phyloP scores from a whole-genome alignment of 352 stramenopile species.

The Phytopythium kandeliae region DNA sequence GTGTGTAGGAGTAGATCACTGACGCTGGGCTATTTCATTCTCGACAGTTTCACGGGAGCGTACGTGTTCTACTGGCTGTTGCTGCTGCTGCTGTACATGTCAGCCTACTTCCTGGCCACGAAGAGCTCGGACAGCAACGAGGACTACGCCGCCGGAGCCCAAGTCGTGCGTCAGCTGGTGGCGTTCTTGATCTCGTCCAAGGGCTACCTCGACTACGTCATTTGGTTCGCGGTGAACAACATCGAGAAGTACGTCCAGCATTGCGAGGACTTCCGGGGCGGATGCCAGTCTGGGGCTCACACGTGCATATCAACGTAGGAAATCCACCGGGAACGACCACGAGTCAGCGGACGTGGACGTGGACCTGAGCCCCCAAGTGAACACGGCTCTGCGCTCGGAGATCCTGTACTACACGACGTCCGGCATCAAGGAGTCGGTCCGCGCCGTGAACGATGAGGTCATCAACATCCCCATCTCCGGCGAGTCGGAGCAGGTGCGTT shows the following conservation, averaged over 20 bases:
- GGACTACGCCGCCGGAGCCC: conserved; percentile 42
- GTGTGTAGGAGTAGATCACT: too few relatives aligned
- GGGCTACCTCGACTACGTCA: conserved; percentile 85
- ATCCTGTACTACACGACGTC: conserved; percentile 90
- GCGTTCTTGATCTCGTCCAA: conserved; percentile 81
- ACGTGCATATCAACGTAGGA: conserved; percentile 8
- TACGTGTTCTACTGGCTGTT: conserved; percentile 90
- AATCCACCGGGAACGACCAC: conserved; percentile 36
- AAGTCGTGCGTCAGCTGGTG: conserved; percentile 79
- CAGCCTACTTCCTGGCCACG: conserved; percentile 83
- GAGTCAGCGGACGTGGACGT: conserved; percentile 80
- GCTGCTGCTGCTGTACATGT: conserved; percentile 85
- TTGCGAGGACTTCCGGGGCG: background rate
- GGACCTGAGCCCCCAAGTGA: conserved; percentile 82
- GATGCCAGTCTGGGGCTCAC: too few relatives aligned
- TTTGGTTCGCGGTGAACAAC: conserved; percentile 89
- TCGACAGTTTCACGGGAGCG: conserved; percentile 72
- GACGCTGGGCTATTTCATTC: too few relatives aligned
- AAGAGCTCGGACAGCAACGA: conserved; percentile 50
- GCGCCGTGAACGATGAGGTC: conserved; percentile 61
- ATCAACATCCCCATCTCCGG: conserved; percentile 81
- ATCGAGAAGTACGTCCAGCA: conserved; percentile 49
- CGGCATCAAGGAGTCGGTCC: conserved; percentile 84
- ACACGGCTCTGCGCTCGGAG: conserved; percentile 82
- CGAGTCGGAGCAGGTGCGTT: conserved; percentile 52